Evolutionary conservation across 495 filamentous ascomycete genomes (phyloP).

Genomic region (Penicillium chermesinum): DNA sequence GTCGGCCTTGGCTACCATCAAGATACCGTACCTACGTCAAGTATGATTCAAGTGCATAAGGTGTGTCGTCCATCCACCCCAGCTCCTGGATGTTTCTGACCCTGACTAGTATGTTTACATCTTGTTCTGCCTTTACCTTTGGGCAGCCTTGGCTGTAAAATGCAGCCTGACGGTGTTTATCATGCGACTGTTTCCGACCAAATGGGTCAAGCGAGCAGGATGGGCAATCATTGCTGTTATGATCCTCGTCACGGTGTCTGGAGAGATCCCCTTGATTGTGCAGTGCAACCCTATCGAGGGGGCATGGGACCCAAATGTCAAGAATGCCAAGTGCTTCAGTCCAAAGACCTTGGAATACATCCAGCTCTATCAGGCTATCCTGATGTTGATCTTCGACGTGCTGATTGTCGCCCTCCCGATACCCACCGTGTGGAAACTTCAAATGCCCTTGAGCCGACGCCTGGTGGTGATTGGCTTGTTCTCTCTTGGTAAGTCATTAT

Average conservation of each 20-base stretch:
- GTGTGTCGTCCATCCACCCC: not conserved
- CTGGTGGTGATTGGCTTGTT: conserved; percentile 47
- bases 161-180: conserved; percentile 15
- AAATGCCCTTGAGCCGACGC: conserved; percentile 42
- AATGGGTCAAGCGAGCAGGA: conserved; percentile 6
- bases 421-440: conserved; percentile 37
- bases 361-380: conserved; percentile 15
- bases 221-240: conserved; percentile 12
- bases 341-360: conserved; percentile 9
- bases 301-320: conserved; percentile 10
- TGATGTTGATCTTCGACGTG: conserved; percentile 43
- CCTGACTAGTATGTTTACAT: conserved; percentile 11
- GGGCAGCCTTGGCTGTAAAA: conserved; percentile 16
- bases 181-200: conserved; percentile 17
- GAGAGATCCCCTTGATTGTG: conserved; percentile 10
- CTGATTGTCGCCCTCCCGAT: conserved; percentile 48
- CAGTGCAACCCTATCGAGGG: conserved; percentile 17
- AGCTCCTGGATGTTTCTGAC: not conserved
- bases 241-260: conserved; percentile 11
- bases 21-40: not conserved
- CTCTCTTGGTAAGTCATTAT: conserved; percentile 30
- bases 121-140: conserved; percentile 12
- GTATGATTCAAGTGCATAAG: not conserved
- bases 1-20: conserved; percentile 7
- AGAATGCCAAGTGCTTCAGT: conserved; percentile 8